Percentiles rank a stretch among this genome's conserved stretches.
Conservation (phyloP, 306 rosid species). For the Amphicarpaea edgeworthii region DNA sequence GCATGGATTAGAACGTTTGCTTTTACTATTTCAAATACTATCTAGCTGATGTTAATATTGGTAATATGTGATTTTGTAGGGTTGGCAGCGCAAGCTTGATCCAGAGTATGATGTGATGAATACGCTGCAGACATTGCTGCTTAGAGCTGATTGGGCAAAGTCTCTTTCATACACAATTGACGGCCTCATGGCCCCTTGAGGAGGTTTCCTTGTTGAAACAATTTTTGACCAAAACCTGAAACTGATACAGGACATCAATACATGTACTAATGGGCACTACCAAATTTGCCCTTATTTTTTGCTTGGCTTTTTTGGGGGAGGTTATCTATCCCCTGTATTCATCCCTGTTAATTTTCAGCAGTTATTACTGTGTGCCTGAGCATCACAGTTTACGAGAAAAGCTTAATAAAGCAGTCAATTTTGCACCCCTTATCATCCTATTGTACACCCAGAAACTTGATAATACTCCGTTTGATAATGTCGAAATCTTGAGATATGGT, state of each 20-base stretch:
- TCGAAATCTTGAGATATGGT: too few relatives aligned
- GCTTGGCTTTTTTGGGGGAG: not conserved
- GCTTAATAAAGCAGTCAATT: constrained; percentile 22
- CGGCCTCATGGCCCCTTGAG: constrained; percentile 86
- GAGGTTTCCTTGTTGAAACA: constrained; percentile 48
- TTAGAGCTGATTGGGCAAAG: constrained; percentile 85
- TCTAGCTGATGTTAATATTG: not conserved
- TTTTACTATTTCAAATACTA: not conserved
- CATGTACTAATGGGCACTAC: constrained; percentile 6
- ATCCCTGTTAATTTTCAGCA: not conserved
- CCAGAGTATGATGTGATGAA: constrained; percentile 80
- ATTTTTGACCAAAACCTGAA: constrained; percentile 53
- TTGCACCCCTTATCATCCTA: not conserved
- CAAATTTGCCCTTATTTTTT: not conserved
- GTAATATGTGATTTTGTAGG: constrained; percentile 50
- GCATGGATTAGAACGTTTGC: constrained; percentile 18
- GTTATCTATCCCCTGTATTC: constrained; percentile 26
- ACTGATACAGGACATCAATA: constrained; percentile 17
- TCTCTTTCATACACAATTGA: constrained; percentile 86
- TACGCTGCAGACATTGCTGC: constrained; percentile 75
- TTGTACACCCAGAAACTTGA: not conserved
- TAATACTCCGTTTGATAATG: too few relatives aligned
- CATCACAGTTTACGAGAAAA: constrained; percentile 30
- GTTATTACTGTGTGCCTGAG: constrained; percentile 22
- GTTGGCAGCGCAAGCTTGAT: constrained; percentile 95